A percentile compares a stretch with the other conserved stretches of the same genome.
phyloP scores from a whole-genome alignment of 768 basidiomycete species.

The Butyriboletus loyo region DNA sequence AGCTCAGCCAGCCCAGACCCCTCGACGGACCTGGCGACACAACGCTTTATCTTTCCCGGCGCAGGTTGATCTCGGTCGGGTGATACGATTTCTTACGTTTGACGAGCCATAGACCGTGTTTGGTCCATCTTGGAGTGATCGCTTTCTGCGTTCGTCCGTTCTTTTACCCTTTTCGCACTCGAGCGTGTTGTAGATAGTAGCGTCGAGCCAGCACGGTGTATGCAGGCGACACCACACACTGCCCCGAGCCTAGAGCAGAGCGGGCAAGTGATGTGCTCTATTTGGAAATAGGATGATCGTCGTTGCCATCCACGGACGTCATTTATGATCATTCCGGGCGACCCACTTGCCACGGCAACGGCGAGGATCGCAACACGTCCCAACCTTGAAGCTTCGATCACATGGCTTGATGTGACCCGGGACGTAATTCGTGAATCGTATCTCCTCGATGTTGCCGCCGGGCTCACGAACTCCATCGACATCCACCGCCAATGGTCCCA shows the following conservation, averaged over 20 bases:
- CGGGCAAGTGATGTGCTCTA: background rate
- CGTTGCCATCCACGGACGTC: background rate
- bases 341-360: conserved; percentile 7
- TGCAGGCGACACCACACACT: no score
- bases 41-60: conserved; percentile 18
- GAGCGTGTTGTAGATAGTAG: no score
- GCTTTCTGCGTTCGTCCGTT: no score
- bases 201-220: no score
- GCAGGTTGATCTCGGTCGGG: background rate
- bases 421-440: conserved; percentile 10
- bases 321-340: background rate
- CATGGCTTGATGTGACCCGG: conserved; percentile 3
- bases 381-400: conserved; percentile 9
- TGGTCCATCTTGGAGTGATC: background rate
- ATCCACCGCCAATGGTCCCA: conserved; percentile 13
- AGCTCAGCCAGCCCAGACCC: conserved; percentile 18
- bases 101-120: conserved; percentile 1
- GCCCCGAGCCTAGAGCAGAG: no score
- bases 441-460: conserved; percentile 7
- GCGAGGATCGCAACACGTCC: conserved; percentile 10
- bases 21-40: conserved; percentile 14
- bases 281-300: conserved; percentile 15
- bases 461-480: background rate
- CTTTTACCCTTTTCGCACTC: no score
- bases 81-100: background rate